A percentile compares a stretch with the other conserved stretches of the same genome.
phyloP scores from a whole-genome alignment of 345 rosid genomes.

The Cardamine occulta region DNA sequence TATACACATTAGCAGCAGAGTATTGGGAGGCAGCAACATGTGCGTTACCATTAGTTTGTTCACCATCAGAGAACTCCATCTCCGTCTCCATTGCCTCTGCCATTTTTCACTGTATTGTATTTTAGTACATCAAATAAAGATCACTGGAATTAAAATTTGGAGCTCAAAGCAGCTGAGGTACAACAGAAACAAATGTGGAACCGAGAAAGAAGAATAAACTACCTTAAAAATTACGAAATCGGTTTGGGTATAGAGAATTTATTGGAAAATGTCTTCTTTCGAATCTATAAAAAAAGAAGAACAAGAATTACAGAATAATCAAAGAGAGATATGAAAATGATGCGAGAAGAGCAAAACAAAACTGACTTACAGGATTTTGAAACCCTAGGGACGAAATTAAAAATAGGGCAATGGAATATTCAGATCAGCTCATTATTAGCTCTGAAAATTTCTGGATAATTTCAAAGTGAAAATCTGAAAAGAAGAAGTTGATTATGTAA shows the following conservation, averaged over 20 bases:
- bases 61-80: constrained; percentile 43
- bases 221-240: not conserved
- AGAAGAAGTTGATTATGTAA: not conserved
- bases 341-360: constrained; percentile 2
- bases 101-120: constrained; percentile 1
- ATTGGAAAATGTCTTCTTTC: not conserved
- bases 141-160: not conserved
- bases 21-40: not conserved
- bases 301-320: not conserved
- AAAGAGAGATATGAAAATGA: not conserved
- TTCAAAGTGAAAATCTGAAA: constrained; percentile 23
- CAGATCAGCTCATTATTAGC: not conserved
- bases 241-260: no score
- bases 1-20: constrained; percentile 9
- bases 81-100: constrained; percentile 41
- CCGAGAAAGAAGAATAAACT: not conserved
- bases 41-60: constrained; percentile 25
- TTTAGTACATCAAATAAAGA: constrained; percentile 3
- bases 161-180: not conserved
- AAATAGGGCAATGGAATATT: not conserved
- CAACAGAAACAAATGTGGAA: constrained; percentile 16
- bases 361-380: constrained; percentile 27
- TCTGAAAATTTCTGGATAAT: not conserved
- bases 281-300: not conserved
- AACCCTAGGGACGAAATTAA: not conserved